phyloP scores from a whole-genome alignment of 2,329 filamentous ascomycete genomes.

The Immersiporthe knoxdaviesiana region DNA sequence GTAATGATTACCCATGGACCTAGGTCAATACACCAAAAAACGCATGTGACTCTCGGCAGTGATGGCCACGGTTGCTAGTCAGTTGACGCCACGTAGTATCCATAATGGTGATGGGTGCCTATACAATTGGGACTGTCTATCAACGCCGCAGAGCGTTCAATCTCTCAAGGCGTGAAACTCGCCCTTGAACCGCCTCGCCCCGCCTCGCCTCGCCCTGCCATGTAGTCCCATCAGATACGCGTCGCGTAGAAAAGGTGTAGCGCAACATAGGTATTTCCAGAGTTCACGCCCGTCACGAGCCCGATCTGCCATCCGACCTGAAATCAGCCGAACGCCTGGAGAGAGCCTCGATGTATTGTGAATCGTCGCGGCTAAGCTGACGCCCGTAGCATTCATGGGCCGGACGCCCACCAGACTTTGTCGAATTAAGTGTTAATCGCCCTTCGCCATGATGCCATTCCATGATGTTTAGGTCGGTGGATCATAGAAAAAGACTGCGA shows the following conservation, averaged over 20 bases:
- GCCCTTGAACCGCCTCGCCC: too few relatives aligned
- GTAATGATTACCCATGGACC: not conserved
- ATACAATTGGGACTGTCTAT: slow-evolving; percentile 9
- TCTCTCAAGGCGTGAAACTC: not conserved
- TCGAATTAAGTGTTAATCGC: not conserved
- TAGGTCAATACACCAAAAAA: not conserved
- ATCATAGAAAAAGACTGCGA: not conserved
- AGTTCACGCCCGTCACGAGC: not conserved
- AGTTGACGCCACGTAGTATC: not conserved
- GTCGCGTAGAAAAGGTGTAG: not conserved
- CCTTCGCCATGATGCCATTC: not conserved
- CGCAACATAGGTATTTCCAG: slow-evolving; percentile 11
- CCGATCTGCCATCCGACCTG: slow-evolving; percentile 2
- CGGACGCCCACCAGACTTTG: not conserved
- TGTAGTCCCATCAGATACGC: not conserved
- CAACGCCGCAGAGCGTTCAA: not conserved
- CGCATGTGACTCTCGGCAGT: not conserved
- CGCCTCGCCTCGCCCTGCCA: not conserved
- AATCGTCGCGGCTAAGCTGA: not conserved
- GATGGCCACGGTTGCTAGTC: not conserved
- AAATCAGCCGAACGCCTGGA: slow-evolving; percentile 10
- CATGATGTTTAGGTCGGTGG: not conserved
- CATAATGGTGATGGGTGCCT: not conserved
- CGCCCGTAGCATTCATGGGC: not conserved
- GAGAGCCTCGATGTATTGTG: not conserved